Evolutionary conservation across 352 stramenopile species (phyloP).

Genomic region (Globisporangium irregulare): DNA sequence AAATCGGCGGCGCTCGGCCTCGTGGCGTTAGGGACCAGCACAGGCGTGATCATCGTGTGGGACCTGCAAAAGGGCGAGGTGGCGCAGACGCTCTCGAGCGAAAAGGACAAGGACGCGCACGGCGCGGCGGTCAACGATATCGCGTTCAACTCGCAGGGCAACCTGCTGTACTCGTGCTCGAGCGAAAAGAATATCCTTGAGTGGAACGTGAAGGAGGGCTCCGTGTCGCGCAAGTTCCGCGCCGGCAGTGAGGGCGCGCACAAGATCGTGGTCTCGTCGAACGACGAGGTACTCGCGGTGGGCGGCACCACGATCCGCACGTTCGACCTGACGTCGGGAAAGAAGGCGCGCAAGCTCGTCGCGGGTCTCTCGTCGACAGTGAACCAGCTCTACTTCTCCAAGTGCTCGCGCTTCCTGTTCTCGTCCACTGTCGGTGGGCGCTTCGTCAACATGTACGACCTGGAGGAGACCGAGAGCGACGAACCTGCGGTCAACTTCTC

Average conservation of each 20-base stretch:
- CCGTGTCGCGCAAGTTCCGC: conserved; percentile 67
- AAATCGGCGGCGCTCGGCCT: conserved; percentile 42
- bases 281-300: conserved; percentile 63
- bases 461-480: conserved; percentile 52
- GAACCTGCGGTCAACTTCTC: conserved; percentile 74
- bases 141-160: conserved; percentile 70
- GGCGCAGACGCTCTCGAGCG: conserved; percentile 48
- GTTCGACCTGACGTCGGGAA: conserved; percentile 74
- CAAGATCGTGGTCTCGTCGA: conserved; percentile 56
- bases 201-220: conserved; percentile 59
- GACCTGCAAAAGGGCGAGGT: conserved; percentile 70
- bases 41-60: conserved; percentile 65
- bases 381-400: conserved; percentile 66
- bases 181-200: conserved; percentile 78
- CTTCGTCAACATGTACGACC: conserved; percentile 87
- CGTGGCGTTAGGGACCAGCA: conserved; percentile 71
- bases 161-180: conserved; percentile 61
- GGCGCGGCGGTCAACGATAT: conserved; percentile 52
- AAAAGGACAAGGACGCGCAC: conserved; percentile 44
- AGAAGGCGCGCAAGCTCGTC: conserved; percentile 76
- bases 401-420: conserved; percentile 63
- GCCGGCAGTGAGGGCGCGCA: conserved; percentile 48
- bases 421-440: conserved; percentile 64
- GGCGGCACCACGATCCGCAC: conserved; percentile 65
- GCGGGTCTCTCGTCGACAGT: conserved; percentile 72